Percentiles rank a stretch among this genome's conserved stretches.
Evolutionary conservation across 164 flowering plant species (phyloP).

Genomic region (Macadamia integrifolia): DNA sequence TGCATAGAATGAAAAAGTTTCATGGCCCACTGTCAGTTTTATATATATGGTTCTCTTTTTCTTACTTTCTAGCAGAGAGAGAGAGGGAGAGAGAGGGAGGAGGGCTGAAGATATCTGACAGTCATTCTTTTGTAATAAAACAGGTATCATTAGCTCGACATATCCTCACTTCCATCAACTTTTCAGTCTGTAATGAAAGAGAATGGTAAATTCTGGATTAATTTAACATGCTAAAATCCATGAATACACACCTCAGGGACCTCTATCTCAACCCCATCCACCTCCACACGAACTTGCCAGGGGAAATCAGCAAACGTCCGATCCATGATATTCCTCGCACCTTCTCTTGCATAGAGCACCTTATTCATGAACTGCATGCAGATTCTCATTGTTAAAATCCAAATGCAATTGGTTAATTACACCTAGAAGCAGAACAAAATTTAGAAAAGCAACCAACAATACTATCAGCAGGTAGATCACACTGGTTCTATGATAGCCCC

Average conservation of each 20-base stretch:
- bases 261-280: conserved; percentile 90
- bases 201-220: neutral
- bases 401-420: neutral
- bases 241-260: conserved; percentile 79
- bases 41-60: too few species aligned
- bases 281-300: conserved; percentile 90
- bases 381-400: conserved; percentile 1
- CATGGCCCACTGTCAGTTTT: too few species aligned
- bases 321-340: conserved; percentile 35
- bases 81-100: too few species aligned
- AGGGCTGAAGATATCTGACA: neutral
- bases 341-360: conserved; percentile 96
- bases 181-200: neutral
- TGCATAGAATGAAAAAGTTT: conserved; percentile 14
- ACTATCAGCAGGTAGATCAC: neutral
- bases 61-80: too few species aligned
- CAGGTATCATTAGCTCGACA: neutral
- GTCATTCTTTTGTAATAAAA: neutral
- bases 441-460: too few species aligned
- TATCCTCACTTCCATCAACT: neutral
- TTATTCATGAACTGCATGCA: conserved; percentile 67
- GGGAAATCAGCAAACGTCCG: conserved; percentile 73
- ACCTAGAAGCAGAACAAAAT: neutral
- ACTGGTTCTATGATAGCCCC: neutral
- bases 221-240: neutral